Base-by-base conservation (phyloP, 2,329 filamentous ascomycete species). In the Colletotrichum tabaci region DNA sequence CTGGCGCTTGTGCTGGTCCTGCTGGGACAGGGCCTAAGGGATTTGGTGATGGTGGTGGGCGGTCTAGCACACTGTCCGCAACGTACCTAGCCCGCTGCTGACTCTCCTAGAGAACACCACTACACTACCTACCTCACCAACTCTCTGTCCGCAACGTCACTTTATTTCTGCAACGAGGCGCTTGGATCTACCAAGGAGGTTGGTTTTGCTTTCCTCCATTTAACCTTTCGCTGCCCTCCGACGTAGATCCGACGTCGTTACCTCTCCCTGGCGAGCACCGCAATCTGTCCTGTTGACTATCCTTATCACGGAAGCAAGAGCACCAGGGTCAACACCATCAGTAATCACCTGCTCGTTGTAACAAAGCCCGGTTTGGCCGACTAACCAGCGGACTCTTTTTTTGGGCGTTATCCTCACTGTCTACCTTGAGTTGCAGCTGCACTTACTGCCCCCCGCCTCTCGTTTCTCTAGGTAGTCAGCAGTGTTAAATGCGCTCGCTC, bases 21-120 rank as follows among this genome's bases (percentile, higher is more conserved):
- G 63, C 63, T 66, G 63, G 42, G 15, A 55, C 44, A 49, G 53
- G 38, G 53, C 53, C 53, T 46, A 21, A 60, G 44, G 30, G 62
- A 56, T 23, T 44, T 47, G 53, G 35, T 53, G 46, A 46, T 40
- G 23, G 30, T 44, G 55, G 30, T 50, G 44, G 26, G 15, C 58
- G 40, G 46, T n/a, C 3, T 61, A 44, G 30, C 15, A 50, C 23
- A 26, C 46, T 35, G 35, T 18, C 30, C 21, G 8, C 26, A 38
- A 50, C 7, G 53, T 42, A 46, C 44, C 44, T 46, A 46, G n/a
- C 26, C n/a, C 60, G 63, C 56, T 52, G 10, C 58, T 35, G 42
- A 35, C 30, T 38, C 6, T n/a, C 40, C 21, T 15, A n/a, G 7
- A 16, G 18, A 21, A 21, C 21, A 18, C 6, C 46, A 13, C 42